Evolutionary conservation across 768 basidiomycete genomes (phyloP).

Genomic region (Myochromella boudieri): DNA sequence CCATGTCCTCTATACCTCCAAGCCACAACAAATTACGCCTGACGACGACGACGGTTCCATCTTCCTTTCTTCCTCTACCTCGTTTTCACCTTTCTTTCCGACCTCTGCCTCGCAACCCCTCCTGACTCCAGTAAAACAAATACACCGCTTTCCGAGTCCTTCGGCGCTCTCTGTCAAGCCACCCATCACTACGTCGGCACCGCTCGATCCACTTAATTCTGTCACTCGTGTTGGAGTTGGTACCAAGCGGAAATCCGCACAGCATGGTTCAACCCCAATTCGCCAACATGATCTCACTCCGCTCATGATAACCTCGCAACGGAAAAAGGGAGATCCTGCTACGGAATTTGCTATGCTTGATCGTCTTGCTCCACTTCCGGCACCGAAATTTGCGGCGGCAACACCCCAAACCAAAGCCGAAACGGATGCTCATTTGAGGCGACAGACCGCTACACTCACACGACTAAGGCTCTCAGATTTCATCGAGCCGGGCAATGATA

Average conservation of each 20-base stretch:
- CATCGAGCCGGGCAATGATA: conserved; percentile 45
- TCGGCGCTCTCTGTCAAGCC: conserved; percentile 40
- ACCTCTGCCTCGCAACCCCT: conserved; percentile 48
- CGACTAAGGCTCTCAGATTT: conserved; percentile 60
- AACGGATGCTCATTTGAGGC: conserved; percentile 45
- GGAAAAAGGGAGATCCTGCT: conserved; percentile 28
- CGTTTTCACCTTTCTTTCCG: conserved; percentile 42
- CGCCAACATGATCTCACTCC: conserved; percentile 49
- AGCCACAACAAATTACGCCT: conserved; percentile 41
- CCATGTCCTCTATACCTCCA: conserved; percentile 33
- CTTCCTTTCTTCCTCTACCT: conserved; percentile 47
- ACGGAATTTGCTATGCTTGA: conserved; percentile 44
- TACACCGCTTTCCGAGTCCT: conserved; percentile 37
- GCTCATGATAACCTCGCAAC: conserved; percentile 43
- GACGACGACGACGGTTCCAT: conserved; percentile 61
- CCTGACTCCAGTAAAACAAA: conserved; percentile 61
- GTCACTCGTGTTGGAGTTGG: conserved; percentile 42
- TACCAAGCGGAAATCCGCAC: conserved; percentile 66
- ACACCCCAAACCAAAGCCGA: conserved; percentile 58
- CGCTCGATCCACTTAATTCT: conserved; percentile 20
- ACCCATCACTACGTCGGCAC: conserved; percentile 27
- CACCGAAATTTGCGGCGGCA: conserved; percentile 45
- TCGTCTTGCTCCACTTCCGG: conserved; percentile 53
- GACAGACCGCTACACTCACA: conserved; percentile 66
- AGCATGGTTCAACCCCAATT: conserved; percentile 53